A percentile compares a stretch with the other conserved stretches of the same genome.
These are phyloP conservation scores for Leishmania gerbilli DNA, from an alignment of 208 protist species.

Conservation along the genomic window DNA sequence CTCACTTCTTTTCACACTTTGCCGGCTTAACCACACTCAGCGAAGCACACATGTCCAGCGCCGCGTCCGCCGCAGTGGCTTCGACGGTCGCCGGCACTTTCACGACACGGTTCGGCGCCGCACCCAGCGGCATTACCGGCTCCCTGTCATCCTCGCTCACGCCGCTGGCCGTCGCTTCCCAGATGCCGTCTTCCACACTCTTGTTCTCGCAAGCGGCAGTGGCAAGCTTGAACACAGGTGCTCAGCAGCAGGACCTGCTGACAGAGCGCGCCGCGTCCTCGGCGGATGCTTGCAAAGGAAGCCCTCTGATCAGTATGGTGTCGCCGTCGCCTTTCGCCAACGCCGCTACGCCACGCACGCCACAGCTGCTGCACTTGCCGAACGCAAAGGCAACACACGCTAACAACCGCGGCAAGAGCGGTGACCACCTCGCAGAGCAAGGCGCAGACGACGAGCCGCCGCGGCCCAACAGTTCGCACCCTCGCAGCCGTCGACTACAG, in stretches of 20 bases:
- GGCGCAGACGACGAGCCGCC: not conserved
- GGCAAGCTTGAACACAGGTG: conserved; percentile 12
- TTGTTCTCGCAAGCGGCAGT: conserved; percentile 10
- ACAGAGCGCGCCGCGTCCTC: conserved; percentile 3
- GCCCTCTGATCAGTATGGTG: not conserved
- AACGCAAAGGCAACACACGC: not conserved
- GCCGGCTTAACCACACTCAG: not conserved
- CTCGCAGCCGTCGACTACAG: not conserved
- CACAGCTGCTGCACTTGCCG: not conserved
- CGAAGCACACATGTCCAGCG: conserved; percentile 7
- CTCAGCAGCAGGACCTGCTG: conserved; percentile 12
- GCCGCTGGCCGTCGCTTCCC: not conserved
- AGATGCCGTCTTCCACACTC: not conserved
- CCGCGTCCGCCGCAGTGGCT: not conserved
- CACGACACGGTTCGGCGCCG: not conserved
- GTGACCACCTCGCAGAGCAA: not conserved
- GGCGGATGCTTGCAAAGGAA: conserved; percentile 11
- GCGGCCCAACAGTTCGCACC: not conserved
- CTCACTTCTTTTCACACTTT: not conserved
- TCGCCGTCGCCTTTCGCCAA: not conserved
- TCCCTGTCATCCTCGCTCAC: not conserved
- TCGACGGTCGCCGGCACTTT: not conserved
- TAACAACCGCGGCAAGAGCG: not conserved
- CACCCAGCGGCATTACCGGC: not conserved
- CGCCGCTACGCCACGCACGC: not conserved